These are phyloP conservation scores for Apiosordaria backusii DNA, from an alignment of 495 filamentous ascomycete genomes.

Conservation along the genomic window DNA sequence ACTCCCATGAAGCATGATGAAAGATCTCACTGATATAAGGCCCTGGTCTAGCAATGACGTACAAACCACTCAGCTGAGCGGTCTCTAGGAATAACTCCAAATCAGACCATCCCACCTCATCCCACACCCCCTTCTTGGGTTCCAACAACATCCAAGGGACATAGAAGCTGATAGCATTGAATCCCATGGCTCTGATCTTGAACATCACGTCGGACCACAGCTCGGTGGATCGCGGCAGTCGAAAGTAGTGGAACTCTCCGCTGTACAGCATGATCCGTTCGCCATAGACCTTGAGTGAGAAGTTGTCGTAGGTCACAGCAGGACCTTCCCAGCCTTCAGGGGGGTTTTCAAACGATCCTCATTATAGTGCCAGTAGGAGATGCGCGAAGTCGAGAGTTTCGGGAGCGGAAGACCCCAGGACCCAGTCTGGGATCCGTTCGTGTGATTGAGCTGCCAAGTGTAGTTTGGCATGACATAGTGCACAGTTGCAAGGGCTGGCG, in stretches of 20 bases:
- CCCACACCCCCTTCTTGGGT: constrained; percentile 65
- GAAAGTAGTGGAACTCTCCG: constrained; percentile 71
- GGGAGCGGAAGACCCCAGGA: background rate
- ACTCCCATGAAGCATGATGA: background rate
- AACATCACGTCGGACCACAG: constrained; percentile 74
- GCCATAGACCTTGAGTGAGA: constrained; percentile 69
- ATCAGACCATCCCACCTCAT: constrained; percentile 65
- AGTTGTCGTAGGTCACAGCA: constrained; percentile 67
- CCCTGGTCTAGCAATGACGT: constrained; percentile 68
- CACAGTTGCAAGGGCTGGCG: background rate
- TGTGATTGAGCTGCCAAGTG: background rate
- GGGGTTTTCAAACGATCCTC: background rate
- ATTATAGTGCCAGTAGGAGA: background rate
- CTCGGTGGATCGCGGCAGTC: constrained; percentile 62
- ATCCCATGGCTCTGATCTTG: constrained; percentile 74
- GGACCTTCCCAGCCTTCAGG: background rate
- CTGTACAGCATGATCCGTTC: constrained; percentile 68
- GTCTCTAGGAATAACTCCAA: constrained; percentile 70
- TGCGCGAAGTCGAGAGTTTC: background rate
- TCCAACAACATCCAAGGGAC: constrained; percentile 77
- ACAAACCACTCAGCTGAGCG: constrained; percentile 65
- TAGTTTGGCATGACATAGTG: constrained; percentile 1
- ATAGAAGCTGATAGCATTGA: constrained; percentile 74
- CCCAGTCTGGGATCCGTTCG: background rate
- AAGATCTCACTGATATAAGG: constrained; percentile 33